Percentiles rank a stretch among this genome's conserved stretches.
Evolutionary conservation across 805 yeast genomes (phyloP).

Genomic region (Blastobotrys chiropterorum): DNA sequence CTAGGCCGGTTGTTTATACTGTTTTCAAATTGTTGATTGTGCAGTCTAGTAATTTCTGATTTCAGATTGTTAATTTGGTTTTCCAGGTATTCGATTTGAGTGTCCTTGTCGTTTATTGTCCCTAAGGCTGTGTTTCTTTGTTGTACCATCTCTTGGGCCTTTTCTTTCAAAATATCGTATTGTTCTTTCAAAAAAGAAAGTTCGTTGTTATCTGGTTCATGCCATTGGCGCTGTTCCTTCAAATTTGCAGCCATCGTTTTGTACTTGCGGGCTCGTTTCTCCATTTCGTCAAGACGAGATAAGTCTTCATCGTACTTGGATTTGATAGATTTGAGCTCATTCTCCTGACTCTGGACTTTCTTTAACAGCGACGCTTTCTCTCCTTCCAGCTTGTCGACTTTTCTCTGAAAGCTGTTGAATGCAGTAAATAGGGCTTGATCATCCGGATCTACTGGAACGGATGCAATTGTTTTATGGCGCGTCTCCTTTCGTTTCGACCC

Average conservation of each 20-base stretch:
- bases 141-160: neutral
- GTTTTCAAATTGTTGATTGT: neutral
- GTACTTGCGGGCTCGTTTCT: constrained; percentile 11
- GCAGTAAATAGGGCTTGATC: constrained; percentile 18
- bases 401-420: constrained; percentile 14
- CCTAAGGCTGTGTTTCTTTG: neutral
- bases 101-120: neutral
- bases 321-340: constrained; percentile 6
- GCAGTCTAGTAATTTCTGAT: neutral
- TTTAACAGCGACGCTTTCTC: constrained; percentile 13
- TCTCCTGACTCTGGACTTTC: constrained; percentile 5
- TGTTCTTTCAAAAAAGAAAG: neutral
- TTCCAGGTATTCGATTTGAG: neutral
- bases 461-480: constrained; percentile 18
- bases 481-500: neutral
- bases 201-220: neutral
- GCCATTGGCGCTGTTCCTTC: constrained; percentile 2
- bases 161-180: neutral
- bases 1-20: neutral
- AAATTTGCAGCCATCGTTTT: constrained; percentile 4
- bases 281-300: constrained; percentile 5
- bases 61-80: neutral
- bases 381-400: constrained; percentile 19
- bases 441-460: constrained; percentile 19
- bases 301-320: constrained; percentile 5